Evolutionary conservation across 2,329 filamentous ascomycete genomes (phyloP), one percentile per base, ranked within the genome.

Genomic region (Fragosphaeria purpurea): DNA sequence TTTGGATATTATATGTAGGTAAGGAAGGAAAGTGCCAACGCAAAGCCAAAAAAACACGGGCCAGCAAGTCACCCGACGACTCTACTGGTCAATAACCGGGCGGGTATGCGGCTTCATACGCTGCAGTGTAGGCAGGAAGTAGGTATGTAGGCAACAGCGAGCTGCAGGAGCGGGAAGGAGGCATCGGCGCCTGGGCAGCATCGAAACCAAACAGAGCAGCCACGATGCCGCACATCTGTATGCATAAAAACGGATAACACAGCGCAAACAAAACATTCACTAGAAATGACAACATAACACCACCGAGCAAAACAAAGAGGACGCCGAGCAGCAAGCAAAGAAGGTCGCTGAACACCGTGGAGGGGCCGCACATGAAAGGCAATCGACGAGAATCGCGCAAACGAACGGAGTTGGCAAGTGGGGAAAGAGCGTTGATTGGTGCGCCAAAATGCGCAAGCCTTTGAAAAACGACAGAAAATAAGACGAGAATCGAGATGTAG

Each of bases 81-180:
- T 22, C 22, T 46, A 44, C 52, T 50, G 48, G 32, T 31, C 47
- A 9, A 12, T 5, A 13, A 33, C 32, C 7, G 22, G 47, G 32
- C 7, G 31, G 34, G 39, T 11, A 30, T 11, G 39, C 13, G 35
- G 41, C 47, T 43, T 44, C 44, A 48, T 22, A 53, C 47, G 47
- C 47, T 47, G 31, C 4, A 39, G 32, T n/a, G 42, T 32, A 33
- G 41, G 22, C 22, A 22, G 22, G 22, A 38, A 31, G 39, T 39
- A 13, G 41, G 41, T 12, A 39, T 4, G 35, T 22, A 52, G 50
- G 50, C 47, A 52, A 34, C 46, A 41, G 41, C 50, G 40, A 45
- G 44, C 31, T 44, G 13, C 31, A 13, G 37, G 10, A 31, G 44
- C 48, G 30, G 50, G 45, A 44, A 47, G 35, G 45, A 40, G 35